These are phyloP conservation scores for Boletus barrowsii DNA, from an alignment of 768 basidiomycete species.

Conservation along the genomic window DNA sequence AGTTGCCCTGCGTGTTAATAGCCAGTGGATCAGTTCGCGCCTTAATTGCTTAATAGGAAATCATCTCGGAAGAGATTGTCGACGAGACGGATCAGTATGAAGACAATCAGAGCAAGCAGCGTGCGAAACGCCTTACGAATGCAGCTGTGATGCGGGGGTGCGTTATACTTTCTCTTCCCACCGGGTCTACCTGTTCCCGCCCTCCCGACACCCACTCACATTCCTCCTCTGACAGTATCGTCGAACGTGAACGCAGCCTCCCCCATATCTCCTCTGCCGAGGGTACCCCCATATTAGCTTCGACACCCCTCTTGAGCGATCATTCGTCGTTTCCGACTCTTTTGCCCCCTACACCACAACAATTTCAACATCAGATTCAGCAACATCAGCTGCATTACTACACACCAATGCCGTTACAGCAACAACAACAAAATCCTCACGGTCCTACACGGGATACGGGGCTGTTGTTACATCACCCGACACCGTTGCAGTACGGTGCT, in stretches of 20 bases:
- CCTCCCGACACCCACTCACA: neutral
- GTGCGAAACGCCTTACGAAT: constrained; percentile 68
- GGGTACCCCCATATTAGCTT: constrained; percentile 35
- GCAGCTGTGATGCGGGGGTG: constrained; percentile 79
- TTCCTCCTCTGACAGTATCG: constrained; percentile 38
- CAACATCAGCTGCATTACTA: constrained; percentile 16
- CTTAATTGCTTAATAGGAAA: constrained; percentile 53
- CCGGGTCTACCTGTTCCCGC: too few species aligned
- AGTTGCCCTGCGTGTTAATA: constrained; percentile 6
- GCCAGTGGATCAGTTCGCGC: neutral
- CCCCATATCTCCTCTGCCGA: constrained; percentile 31
- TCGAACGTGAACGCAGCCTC: constrained; percentile 47
- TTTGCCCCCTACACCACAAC: constrained; percentile 15
- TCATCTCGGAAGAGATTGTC: constrained; percentile 93
- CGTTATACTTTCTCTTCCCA: neutral
- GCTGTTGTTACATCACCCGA: constrained; percentile 1
- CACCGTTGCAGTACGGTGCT: constrained; percentile 18
- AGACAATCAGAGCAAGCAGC: constrained; percentile 78
- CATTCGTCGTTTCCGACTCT: constrained; percentile 5
- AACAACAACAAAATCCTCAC: neutral
- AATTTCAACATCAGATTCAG: constrained; percentile 17
- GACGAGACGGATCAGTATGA: constrained; percentile 92
- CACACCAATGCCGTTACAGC: neutral
- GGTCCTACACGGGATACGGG: constrained; percentile 1
- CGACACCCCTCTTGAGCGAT: constrained; percentile 9